Conservation (phyloP, 164 flowering plant species). For the Macadamia tetraphylla region DNA sequence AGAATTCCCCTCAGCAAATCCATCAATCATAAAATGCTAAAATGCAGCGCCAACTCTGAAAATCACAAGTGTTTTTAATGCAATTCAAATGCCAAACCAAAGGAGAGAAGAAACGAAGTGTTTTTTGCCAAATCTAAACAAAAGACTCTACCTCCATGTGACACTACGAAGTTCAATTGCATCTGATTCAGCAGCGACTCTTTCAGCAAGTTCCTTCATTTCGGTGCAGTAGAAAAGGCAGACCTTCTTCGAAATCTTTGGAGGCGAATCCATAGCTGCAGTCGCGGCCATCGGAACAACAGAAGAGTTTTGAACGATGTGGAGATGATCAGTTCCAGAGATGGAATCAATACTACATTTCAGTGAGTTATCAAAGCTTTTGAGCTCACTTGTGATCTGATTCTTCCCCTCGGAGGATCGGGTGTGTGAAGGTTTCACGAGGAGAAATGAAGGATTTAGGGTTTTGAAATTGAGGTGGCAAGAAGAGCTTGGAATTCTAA, state of each 20-base stretch:
- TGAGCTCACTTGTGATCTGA: conserved; percentile 10
- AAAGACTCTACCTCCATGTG: conserved; percentile 56
- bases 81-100: not conserved
- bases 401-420: not conserved
- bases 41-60: not conserved
- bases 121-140: not conserved
- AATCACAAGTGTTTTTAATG: not conserved
- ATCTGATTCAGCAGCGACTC: conserved; percentile 73
- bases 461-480: not conserved
- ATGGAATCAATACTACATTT: conserved; percentile 15
- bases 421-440: not conserved
- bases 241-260: conserved; percentile 47
- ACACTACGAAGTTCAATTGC: conserved; percentile 73
- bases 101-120: not conserved
- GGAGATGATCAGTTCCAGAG: conserved; percentile 9
- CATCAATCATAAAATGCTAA: too few relatives aligned
- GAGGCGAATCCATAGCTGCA: conserved; percentile 19
- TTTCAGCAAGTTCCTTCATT: conserved; percentile 64
- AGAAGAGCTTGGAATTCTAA: not conserved
- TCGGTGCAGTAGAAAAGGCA: conserved; percentile 81
- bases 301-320: conserved; percentile 6
- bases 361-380: conserved; percentile 13
- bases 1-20: too few relatives aligned
- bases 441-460: conserved; percentile 1
- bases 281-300: conserved; percentile 8